Evolutionary conservation across 2,329 filamentous ascomycete genomes (phyloP).

Genomic region (Alternaria angustiovoidea): DNA sequence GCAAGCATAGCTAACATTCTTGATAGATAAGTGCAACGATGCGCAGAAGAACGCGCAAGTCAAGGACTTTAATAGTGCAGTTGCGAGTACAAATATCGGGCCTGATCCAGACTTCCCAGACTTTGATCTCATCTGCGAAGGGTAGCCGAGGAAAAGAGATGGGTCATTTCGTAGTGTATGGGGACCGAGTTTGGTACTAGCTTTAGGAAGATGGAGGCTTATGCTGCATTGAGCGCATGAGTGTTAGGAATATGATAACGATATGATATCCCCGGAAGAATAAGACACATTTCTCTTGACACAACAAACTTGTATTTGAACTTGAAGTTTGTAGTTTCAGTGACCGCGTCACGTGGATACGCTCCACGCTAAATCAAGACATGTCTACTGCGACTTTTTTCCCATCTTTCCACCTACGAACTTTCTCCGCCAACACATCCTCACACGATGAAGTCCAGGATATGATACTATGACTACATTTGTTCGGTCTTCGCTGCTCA

Average conservation of each 20-base stretch:
- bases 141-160: constrained; percentile 3
- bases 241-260: background rate
- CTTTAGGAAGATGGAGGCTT: background rate
- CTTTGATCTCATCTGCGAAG: constrained; percentile 50
- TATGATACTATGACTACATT: background rate
- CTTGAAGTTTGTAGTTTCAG: background rate
- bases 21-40: constrained; percentile 37
- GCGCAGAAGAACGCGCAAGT: constrained; percentile 39
- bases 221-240: background rate
- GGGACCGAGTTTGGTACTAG: background rate
- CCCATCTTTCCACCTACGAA: background rate
- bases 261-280: background rate
- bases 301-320: background rate
- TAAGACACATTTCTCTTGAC: background rate
- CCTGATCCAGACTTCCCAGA: constrained; percentile 49
- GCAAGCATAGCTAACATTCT: background rate
- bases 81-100: constrained; percentile 46
- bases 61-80: constrained; percentile 35
- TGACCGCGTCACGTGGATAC: background rate
- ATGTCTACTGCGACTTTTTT: background rate
- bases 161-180: background rate
- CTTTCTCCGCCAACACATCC: background rate
- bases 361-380: background rate
- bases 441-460: background rate
- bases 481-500: background rate